Evolutionary conservation across 371 early-diverging fungal species (phyloP).

Genomic region (Apophysomyces trapeziformis): DNA sequence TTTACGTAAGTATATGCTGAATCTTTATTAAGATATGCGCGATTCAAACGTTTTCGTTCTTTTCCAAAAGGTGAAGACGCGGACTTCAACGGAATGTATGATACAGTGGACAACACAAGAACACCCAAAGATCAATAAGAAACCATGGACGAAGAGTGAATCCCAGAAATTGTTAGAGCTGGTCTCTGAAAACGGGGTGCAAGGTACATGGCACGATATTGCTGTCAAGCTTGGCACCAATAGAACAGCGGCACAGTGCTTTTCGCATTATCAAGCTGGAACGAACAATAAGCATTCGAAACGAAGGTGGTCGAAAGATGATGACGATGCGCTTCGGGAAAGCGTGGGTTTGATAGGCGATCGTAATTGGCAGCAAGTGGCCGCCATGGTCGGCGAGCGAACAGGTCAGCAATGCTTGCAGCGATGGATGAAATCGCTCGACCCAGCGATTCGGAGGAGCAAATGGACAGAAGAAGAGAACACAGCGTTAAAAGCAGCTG

Average conservation of each 20-base stretch:
- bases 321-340: constrained; percentile 59
- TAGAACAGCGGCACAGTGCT: constrained; percentile 83
- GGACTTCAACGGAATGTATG: constrained; percentile 70
- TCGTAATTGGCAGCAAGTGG: constrained; percentile 72
- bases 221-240: constrained; percentile 65
- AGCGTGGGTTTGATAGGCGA: constrained; percentile 68
- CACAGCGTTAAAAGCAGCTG: constrained; percentile 64
- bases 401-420: constrained; percentile 84
- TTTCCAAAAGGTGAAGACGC: constrained; percentile 53
- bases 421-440: constrained; percentile 78
- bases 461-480: constrained; percentile 84
- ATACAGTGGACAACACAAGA: constrained; percentile 88
- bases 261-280: constrained; percentile 67
- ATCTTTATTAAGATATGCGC: background rate
- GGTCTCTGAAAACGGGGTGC: constrained; percentile 43
- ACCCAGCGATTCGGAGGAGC: constrained; percentile 76
- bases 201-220: constrained; percentile 69
- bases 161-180: constrained; percentile 46
- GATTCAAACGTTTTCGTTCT: background rate
- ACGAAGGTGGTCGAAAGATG: constrained; percentile 65
- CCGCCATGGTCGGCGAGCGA: constrained; percentile 69
- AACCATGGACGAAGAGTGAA: constrained; percentile 69
- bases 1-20: constrained; percentile 50
- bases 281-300: constrained; percentile 25
- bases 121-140: constrained; percentile 80